These are phyloP conservation scores for Racocetra persica DNA, from an alignment of 371 early-diverging fungal species.

Conservation along the genomic window DNA sequence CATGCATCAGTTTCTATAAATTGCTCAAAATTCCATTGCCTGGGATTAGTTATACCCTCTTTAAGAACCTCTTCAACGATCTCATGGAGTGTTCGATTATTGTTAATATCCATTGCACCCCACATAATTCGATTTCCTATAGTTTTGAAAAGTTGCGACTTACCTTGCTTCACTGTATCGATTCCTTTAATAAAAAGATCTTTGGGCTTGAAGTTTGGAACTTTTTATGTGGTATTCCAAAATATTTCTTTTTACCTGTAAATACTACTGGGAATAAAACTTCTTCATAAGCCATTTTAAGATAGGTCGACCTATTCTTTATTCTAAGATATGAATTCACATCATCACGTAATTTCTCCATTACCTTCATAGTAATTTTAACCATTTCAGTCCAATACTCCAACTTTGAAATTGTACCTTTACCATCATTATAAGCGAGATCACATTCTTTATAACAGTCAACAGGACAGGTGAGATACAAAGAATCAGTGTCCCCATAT, in stretches of 20 bases:
- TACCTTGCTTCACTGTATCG: neutral
- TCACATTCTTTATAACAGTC: slow-evolving; percentile 24
- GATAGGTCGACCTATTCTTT: slow-evolving; percentile 11
- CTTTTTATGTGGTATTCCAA: neutral
- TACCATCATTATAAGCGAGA: neutral
- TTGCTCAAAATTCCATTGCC: slow-evolving; percentile 10
- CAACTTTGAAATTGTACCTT: neutral
- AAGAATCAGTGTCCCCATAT: neutral
- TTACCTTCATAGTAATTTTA: slow-evolving; percentile 18
- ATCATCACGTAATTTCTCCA: neutral
- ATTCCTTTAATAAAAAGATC: slow-evolving; percentile 22
- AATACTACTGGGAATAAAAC: slow-evolving; percentile 25
- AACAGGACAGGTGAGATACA: slow-evolving; percentile 25
- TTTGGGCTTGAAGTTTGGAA: slow-evolving; percentile 6
- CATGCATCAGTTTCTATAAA: slow-evolving; percentile 2
- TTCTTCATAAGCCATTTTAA: slow-evolving; percentile 35
- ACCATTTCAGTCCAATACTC: slow-evolving; percentile 25
- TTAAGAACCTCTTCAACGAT: slow-evolving; percentile 23
- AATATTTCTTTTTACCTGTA: slow-evolving; percentile 1
- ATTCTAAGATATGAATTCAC: slow-evolving; percentile 19
- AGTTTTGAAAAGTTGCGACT: neutral
- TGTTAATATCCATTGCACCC: neutral
- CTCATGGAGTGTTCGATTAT: neutral
- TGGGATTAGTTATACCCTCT: slow-evolving; percentile 13
- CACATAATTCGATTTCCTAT: neutral